Percentiles rank a stretch among this genome's conserved stretches.
Evolutionary conservation across 768 basidiomycete species (phyloP).

Genomic region (Xanthoconium stramineum): DNA sequence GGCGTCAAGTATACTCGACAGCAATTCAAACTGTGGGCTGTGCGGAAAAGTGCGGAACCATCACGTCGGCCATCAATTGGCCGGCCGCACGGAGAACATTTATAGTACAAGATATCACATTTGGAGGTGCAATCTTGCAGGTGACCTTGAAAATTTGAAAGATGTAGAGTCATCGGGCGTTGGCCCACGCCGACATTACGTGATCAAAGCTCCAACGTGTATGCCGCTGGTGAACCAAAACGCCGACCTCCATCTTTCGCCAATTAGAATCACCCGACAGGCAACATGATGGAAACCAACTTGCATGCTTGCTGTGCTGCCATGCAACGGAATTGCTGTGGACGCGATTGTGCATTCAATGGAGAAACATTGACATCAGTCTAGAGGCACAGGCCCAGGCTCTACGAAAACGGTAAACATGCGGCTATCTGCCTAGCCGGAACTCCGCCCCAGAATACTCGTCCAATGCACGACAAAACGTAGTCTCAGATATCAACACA

Average conservation of each 20-base stretch:
- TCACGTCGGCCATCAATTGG: background rate
- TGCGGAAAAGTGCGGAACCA: background rate
- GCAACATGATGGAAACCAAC: background rate
- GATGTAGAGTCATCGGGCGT: background rate
- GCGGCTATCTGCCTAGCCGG: conserved; percentile 67
- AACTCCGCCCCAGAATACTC: conserved; percentile 73
- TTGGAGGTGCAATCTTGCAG: too few relatives aligned
- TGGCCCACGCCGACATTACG: background rate
- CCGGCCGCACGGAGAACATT: background rate
- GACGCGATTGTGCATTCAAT: background rate
- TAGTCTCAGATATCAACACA: conserved; percentile 45
- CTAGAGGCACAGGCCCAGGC: background rate
- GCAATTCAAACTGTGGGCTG: background rate
- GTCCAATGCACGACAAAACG: conserved; percentile 70
- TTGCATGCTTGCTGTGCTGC: background rate
- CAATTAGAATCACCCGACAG: background rate
- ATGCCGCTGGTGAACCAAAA: background rate
- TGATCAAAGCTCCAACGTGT: background rate
- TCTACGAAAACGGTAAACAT: conserved; percentile 3
- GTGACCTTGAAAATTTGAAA: too few relatives aligned
- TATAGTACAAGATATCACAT: too few relatives aligned
- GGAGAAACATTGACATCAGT: background rate
- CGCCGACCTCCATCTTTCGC: background rate
- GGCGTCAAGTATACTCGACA: background rate
- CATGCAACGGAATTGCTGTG: background rate